Conservation (phyloP, 345 rosid species). For the Pistacia integerrima region DNA sequence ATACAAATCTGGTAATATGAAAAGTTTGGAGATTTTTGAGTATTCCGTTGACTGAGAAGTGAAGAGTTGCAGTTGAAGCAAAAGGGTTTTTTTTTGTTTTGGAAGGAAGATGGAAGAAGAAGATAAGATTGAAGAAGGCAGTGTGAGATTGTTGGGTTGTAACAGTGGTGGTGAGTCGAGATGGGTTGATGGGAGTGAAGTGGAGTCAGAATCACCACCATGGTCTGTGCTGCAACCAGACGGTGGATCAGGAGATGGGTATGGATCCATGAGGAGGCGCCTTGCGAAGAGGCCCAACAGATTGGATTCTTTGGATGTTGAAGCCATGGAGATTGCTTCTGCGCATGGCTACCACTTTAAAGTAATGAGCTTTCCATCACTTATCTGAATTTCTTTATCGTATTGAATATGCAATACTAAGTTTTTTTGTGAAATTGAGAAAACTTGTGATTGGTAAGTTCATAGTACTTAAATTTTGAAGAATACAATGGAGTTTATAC, state of each 20-base stretch:
- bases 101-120: constrained; percentile 52
- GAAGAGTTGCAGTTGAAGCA: background rate
- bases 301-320: constrained; percentile 88
- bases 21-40: background rate
- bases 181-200: constrained; percentile 95
- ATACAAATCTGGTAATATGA: background rate
- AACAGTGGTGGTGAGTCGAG: constrained; percentile 57
- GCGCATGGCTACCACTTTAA: constrained; percentile 55
- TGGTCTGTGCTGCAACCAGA: constrained; percentile 39
- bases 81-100: constrained; percentile 11
- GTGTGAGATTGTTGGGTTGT: constrained; percentile 38
- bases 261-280: constrained; percentile 73
- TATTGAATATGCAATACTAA: background rate
- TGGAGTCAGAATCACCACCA: constrained; percentile 65
- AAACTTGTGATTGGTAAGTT: background rate
- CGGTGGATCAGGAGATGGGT: constrained; percentile 40
- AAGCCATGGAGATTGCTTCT: constrained; percentile 90
- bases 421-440: background rate
- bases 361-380: constrained; percentile 33
- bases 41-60: background rate
- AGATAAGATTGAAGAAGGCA: constrained; percentile 77
- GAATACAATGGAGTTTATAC: background rate
- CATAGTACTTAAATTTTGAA: background rate
- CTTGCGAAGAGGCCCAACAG: constrained; percentile 70
- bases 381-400: background rate